A percentile compares a stretch with the other conserved stretches of the same genome.
phyloP scores from a whole-genome alignment of 345 rosid species.

The Barbarea vulgaris region DNA sequence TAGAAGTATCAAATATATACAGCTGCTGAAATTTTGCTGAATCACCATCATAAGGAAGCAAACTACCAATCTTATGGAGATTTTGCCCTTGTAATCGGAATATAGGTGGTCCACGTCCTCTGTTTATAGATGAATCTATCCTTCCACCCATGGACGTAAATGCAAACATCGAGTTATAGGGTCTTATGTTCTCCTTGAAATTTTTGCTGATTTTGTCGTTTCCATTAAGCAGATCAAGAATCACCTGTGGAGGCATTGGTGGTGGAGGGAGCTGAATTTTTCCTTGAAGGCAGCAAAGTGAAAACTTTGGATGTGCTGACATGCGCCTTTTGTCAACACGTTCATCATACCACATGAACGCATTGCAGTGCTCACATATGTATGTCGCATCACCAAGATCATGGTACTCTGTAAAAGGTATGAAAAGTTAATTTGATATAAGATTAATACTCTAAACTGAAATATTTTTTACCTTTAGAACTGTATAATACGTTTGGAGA shows the following conservation, averaged over 20 bases:
- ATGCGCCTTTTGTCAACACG: background rate
- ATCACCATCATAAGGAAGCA: background rate
- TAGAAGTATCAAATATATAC: conserved; percentile 10
- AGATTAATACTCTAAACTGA: background rate
- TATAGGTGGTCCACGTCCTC: background rate
- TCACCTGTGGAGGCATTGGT: background rate
- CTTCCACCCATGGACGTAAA: background rate
- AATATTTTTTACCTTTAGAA: background rate
- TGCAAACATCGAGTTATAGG: conserved; percentile 1
- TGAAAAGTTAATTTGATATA: background rate
- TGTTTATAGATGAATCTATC: background rate
- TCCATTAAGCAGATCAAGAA: background rate
- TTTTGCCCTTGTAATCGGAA: background rate
- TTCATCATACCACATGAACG: background rate
- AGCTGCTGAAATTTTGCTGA: background rate
- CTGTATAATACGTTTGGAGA: background rate
- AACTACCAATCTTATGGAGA: conserved; percentile 2
- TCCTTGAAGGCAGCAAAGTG: background rate
- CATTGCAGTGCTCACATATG: background rate
- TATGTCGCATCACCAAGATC: background rate
- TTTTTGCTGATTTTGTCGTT: background rate
- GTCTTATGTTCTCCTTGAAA: background rate
- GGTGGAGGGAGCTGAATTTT: background rate
- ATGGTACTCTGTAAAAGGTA: background rate
- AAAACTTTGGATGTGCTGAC: background rate